Evolutionary conservation across 495 filamentous ascomycete species (phyloP), one percentile per base, ranked within the genome.

Genomic region (Neurospora sp.): DNA sequence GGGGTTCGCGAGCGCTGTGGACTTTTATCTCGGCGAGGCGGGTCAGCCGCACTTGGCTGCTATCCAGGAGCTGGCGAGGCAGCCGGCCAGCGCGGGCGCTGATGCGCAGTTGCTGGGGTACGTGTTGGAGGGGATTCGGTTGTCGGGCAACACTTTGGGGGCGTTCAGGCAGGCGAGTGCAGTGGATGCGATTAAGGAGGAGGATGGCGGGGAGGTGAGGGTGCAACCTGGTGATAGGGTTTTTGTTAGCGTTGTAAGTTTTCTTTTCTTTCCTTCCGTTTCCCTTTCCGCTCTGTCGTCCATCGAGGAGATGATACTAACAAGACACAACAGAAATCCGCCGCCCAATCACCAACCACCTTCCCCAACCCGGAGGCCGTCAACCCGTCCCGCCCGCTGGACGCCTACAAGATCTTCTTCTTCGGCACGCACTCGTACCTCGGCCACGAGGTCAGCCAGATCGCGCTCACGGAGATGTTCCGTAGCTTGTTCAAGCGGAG

Each of bases 301-400:
- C 5, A 6, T 14, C 10, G n/a, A 37, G 31, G 1, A 83, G 46
- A n/a, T n/a, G 87, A 7, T 82, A 87, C 77, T 84, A 85, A 74
- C 81, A 83, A 37, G 1, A 37, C 73, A 83, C 42, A 90, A 90
- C 44, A 86, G 88, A 76, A 85, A 85, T 31, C 92, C 95, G 75
- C 80, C 86, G 3, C 79, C 87, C 76, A 85, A 85, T 31, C 92
- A 96, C 75, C 80, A 86, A 4, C 79, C 77, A 8, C 82, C 76
- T 95, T 93, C 88, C 90, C 93, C n/a, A 84, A 90, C 54, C 91
- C 93, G 10, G 81, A 87, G 6, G 79, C 87, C 70, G 88, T 96
- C 70, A 87, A 88, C 74, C 87, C 93, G 6, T 85, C 89, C 74
- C 89, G 93, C 2, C 91, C 91, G 0, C 75, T 93, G 11, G 88